These are phyloP conservation scores for Tuber aestivum DNA, from an alignment of 495 filamentous ascomycete genomes.

Conservation along the genomic window DNA sequence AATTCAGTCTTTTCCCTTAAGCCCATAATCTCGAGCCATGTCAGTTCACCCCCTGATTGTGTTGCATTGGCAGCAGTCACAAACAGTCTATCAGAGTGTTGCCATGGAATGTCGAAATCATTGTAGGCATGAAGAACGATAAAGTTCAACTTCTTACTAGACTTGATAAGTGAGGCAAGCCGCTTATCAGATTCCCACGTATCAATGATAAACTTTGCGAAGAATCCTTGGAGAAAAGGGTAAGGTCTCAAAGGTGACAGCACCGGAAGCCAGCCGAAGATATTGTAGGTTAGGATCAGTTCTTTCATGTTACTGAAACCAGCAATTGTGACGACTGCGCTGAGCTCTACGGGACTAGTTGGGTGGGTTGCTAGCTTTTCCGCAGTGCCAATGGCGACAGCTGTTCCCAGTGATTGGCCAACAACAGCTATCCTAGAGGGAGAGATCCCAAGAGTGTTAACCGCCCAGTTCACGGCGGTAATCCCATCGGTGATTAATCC, in stretches of 20 bases:
- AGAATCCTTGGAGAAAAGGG: slow-evolving; percentile 46
- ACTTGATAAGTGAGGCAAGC: slow-evolving; percentile 48
- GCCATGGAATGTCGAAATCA: slow-evolving; percentile 70
- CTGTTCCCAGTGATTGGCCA: slow-evolving; percentile 89
- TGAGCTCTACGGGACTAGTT: slow-evolving; percentile 48
- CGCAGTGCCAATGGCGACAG: slow-evolving; percentile 64
- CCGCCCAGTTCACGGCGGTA: slow-evolving; percentile 64
- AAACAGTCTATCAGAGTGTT: slow-evolving; percentile 54
- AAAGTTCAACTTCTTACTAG: slow-evolving; percentile 55
- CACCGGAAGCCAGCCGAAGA: slow-evolving; percentile 70
- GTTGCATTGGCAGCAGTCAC: slow-evolving; percentile 52
- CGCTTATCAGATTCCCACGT: slow-evolving; percentile 51
- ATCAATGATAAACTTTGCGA: slow-evolving; percentile 48
- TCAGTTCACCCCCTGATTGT: slow-evolving; percentile 43
- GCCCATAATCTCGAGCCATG: slow-evolving; percentile 45
- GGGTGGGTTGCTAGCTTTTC: slow-evolving; percentile 55
- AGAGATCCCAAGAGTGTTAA: slow-evolving; percentile 58
- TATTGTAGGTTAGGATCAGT: slow-evolving; percentile 64
- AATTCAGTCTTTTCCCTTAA: slow-evolving; percentile 39
- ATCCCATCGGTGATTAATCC: slow-evolving; percentile 78
- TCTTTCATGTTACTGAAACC: slow-evolving; percentile 68
- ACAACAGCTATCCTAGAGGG: slow-evolving; percentile 68
- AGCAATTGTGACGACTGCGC: slow-evolving; percentile 68
- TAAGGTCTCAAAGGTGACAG: slow-evolving; percentile 61
- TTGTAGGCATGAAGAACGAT: slow-evolving; percentile 68